phyloP scores from a whole-genome alignment of 768 basidiomycete species.

The Lactifluus echinatus region DNA sequence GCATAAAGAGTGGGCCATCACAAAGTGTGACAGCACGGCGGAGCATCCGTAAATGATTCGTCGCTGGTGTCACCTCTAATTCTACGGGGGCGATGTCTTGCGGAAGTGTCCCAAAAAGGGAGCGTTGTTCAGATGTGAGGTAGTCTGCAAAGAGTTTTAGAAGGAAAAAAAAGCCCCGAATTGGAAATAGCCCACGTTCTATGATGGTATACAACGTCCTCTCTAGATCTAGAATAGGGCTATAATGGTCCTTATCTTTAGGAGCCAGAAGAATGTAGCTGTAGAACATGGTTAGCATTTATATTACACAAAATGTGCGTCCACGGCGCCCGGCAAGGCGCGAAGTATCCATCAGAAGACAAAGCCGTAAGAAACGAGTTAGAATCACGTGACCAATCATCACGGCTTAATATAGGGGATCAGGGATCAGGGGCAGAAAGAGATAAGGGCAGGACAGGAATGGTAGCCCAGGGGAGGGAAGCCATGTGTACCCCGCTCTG shows the following conservation, averaged over 20 bases:
- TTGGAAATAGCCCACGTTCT: slow-evolving; percentile 32
- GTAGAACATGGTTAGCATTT: slow-evolving; percentile 2
- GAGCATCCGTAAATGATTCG: slow-evolving; percentile 44
- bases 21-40: slow-evolving; percentile 60
- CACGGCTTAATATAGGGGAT: not conserved
- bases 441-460: no score
- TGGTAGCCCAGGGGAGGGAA: not conserved
- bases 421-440: no score
- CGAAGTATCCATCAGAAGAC: no score
- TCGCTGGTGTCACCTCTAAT: slow-evolving; percentile 7
- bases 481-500: not conserved
- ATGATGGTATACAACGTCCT: slow-evolving; percentile 62
- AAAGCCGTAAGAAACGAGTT: no score
- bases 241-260: slow-evolving; percentile 81
- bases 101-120: slow-evolving; percentile 60
- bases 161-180: not conserved
- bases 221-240: slow-evolving; percentile 76
- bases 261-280: slow-evolving; percentile 75
- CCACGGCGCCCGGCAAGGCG: slow-evolving; percentile 7
- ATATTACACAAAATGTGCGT: not conserved
- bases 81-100: slow-evolving; percentile 27
- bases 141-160: slow-evolving; percentile 39
- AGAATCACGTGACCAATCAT: not conserved
- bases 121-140: slow-evolving; percentile 55
- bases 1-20: slow-evolving; percentile 66